A percentile compares a stretch with the other conserved stretches of the same genome.
These are phyloP conservation scores for Skeletonema menzelii DNA, from an alignment of 108 stramenopile species.

Conservation along the genomic window DNA sequence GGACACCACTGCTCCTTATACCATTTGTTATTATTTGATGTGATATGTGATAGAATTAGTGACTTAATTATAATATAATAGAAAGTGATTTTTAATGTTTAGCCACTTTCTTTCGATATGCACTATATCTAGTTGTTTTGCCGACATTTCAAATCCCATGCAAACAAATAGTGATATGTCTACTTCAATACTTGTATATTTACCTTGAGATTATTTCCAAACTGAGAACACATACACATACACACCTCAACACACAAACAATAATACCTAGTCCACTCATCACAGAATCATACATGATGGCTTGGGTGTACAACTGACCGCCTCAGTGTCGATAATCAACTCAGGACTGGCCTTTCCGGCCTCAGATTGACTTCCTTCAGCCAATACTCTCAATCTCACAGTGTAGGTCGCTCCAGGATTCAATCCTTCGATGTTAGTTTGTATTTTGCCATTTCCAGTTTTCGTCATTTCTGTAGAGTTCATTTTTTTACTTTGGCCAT, in stretches of 20 bases:
- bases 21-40: neutral
- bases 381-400: conserved; percentile 31
- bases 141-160: neutral
- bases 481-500: conserved; percentile 35
- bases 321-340: conserved; percentile 54
- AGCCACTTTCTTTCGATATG: neutral
- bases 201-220: too few species aligned
- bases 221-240: neutral
- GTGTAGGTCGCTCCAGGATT: conserved; percentile 49
- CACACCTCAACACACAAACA: neutral
- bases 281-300: conserved; percentile 45
- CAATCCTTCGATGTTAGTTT: conserved; percentile 43
- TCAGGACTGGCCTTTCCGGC: conserved; percentile 46
- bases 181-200: neutral
- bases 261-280: neutral
- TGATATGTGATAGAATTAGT: neutral
- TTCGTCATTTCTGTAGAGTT: conserved; percentile 27
- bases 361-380: conserved; percentile 16
- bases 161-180: neutral
- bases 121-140: neutral
- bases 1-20: neutral
- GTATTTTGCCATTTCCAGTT: conserved; percentile 40
- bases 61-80: neutral
- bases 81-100: neutral
- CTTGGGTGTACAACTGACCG: conserved; percentile 48